phyloP scores from a whole-genome alignment of 177 flowering plant genomes.

The Viscum album region DNA sequence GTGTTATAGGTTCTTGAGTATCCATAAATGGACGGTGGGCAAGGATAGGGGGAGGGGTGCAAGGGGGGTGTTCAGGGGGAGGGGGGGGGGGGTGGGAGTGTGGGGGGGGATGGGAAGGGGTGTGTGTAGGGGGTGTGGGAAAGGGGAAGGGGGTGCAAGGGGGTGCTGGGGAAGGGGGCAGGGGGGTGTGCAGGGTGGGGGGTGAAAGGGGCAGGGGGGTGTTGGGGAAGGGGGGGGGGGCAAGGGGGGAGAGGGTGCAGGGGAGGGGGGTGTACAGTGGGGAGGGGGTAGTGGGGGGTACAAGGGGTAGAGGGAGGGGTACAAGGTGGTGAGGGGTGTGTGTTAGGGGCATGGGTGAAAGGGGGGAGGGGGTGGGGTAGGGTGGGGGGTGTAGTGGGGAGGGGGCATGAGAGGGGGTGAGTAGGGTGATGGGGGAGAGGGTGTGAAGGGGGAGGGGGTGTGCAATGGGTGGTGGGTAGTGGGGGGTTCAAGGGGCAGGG shows the following conservation, averaged over 20 bases:
- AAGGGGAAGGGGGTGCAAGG: background rate
- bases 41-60: background rate
- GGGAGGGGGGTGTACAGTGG: too few species aligned
- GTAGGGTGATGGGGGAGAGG: constrained; percentile 1
- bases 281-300: background rate
- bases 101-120: background rate
- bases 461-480: background rate
- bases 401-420: background rate
- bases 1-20: too few species aligned
- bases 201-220: background rate
- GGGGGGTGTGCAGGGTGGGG: background rate
- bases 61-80: too few species aligned
- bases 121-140: background rate
- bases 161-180: too few species aligned
- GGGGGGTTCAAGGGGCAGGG: background rate
- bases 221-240: background rate
- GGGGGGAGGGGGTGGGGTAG: background rate
- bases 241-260: background rate
- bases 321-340: too few species aligned
- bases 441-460: background rate
- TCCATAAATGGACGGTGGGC: too few species aligned
- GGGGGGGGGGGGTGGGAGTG: background rate
- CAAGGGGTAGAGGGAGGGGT: background rate
- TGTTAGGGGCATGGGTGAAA: background rate
- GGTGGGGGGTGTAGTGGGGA: too few species aligned